Percentiles rank a stretch among this genome's conserved stretches.
Evolutionary conservation across 2,329 filamentous ascomycete species (phyloP).

Genomic region (Talaromyces albobiverticillius): DNA sequence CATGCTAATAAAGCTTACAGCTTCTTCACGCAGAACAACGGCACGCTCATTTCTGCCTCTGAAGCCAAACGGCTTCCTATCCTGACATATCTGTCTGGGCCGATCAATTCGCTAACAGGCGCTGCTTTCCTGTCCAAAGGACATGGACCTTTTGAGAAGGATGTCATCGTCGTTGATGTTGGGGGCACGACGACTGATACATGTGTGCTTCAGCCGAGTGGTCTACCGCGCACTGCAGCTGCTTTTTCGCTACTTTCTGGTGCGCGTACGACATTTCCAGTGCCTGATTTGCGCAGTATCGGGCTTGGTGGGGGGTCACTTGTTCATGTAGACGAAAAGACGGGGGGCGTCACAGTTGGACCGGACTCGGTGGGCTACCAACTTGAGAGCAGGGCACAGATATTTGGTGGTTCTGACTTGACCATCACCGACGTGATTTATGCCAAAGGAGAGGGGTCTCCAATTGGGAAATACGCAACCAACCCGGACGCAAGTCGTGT

Average conservation of each 20-base stretch:
- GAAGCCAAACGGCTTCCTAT: conserved; percentile 50
- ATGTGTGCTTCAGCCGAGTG: conserved; percentile 55
- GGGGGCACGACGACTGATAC: conserved; percentile 63
- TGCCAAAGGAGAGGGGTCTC: conserved; percentile 15
- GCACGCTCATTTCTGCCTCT: conserved; percentile 47
- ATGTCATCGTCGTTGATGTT: conserved; percentile 54
- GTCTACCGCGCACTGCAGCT: conserved; percentile 59
- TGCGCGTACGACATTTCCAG: conserved; percentile 58
- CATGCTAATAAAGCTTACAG: too few species aligned
- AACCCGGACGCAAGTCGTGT: neutral
- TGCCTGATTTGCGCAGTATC: conserved; percentile 57
- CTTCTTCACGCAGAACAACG: conserved; percentile 54
- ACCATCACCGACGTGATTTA: conserved; percentile 53
- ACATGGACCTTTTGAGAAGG: conserved; percentile 9
- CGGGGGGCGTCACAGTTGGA: conserved; percentile 45
- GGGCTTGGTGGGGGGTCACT: conserved; percentile 57
- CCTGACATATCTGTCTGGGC: conserved; percentile 51
- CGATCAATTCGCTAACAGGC: conserved; percentile 54
- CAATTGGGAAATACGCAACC: neutral
- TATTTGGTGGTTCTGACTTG: conserved; percentile 54
- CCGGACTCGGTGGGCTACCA: conserved; percentile 57
- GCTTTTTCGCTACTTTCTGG: conserved; percentile 58
- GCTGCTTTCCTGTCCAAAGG: conserved; percentile 37
- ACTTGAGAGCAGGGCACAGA: conserved; percentile 46
- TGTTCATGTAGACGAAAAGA: conserved; percentile 28